These are phyloP conservation scores for Stephanodiscus triporus DNA, from an alignment of 108 stramenopile species.

Conservation along the genomic window DNA sequence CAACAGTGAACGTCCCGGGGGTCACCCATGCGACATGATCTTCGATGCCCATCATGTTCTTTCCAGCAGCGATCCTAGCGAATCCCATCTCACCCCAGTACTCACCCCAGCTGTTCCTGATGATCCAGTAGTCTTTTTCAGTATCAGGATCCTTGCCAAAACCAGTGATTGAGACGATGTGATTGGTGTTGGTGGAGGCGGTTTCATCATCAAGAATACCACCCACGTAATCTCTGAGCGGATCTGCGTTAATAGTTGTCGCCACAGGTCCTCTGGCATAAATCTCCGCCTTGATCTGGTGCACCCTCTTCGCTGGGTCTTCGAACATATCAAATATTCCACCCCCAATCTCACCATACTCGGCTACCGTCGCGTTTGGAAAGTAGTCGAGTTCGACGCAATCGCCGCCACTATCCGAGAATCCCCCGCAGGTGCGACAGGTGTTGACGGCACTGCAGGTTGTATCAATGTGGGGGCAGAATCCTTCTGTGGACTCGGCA, in stretches of 20 bases:
- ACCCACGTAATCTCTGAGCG: slow-evolving; percentile 71
- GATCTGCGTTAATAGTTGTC: slow-evolving; percentile 78
- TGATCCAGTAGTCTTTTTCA: slow-evolving; percentile 83
- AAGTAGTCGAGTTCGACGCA: slow-evolving; percentile 74
- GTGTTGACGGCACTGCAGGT: slow-evolving; percentile 68
- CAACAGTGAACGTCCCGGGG: slow-evolving; percentile 64
- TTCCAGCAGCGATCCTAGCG: slow-evolving; percentile 70
- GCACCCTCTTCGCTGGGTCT: slow-evolving; percentile 9
- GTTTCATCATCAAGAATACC: slow-evolving; percentile 77
- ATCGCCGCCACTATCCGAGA: slow-evolving; percentile 62
- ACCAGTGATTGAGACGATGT: slow-evolving; percentile 91
- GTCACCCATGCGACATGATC: slow-evolving; percentile 80
- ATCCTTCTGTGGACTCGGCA: slow-evolving; percentile 67
- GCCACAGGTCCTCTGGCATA: slow-evolving; percentile 91
- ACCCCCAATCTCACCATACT: slow-evolving; percentile 74
- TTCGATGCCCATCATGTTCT: slow-evolving; percentile 88
- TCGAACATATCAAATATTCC: slow-evolving; percentile 10
- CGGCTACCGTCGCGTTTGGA: slow-evolving; percentile 92
- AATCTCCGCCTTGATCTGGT: slow-evolving; percentile 74
- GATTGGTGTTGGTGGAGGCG: slow-evolving; percentile 71
- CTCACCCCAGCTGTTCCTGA: slow-evolving; percentile 83
- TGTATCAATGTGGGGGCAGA: slow-evolving; percentile 85
- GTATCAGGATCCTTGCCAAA: slow-evolving; percentile 83
- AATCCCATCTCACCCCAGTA: slow-evolving; percentile 67
- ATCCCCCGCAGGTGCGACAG: slow-evolving; percentile 87